Evolutionary conservation across 2,329 filamentous ascomycete species (phyloP).

Genomic region (Periconia macrospinosa): DNA sequence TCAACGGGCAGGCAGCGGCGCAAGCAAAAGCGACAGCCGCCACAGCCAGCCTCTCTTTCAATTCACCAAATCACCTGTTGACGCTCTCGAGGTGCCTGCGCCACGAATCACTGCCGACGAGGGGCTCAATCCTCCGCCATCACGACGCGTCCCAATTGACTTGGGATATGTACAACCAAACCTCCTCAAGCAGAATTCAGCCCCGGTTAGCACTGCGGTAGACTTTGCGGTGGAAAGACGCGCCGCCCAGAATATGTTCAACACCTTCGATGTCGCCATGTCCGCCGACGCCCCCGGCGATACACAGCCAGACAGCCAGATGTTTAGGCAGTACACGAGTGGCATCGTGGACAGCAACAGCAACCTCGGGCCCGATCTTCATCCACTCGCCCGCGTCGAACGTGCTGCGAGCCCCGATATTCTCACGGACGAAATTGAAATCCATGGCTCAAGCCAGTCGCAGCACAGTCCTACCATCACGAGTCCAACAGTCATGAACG

Average conservation of each 20-base stretch:
- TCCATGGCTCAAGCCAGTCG: conserved; percentile 30
- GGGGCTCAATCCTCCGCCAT: conserved; percentile 16
- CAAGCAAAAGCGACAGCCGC: not conserved
- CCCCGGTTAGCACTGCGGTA: conserved; percentile 25
- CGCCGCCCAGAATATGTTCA: conserved; percentile 27
- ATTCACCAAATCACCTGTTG: conserved; percentile 30
- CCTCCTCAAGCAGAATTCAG: conserved; percentile 32
- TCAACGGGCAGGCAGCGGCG: conserved; percentile 32
- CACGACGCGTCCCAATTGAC: conserved; percentile 31
- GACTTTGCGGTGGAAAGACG: conserved; percentile 18
- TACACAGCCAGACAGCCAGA: conserved; percentile 52
- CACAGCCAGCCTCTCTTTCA: conserved; percentile 13
- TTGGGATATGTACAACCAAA: conserved; percentile 34
- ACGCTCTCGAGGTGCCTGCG: conserved; percentile 11
- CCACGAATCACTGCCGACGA: conserved; percentile 11
- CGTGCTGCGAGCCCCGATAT: conserved; percentile 17
- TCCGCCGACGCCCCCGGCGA: conserved; percentile 41
- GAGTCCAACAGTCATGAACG: conserved; percentile 32
- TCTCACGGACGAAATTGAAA: conserved; percentile 21
- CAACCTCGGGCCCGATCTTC: conserved; percentile 7
- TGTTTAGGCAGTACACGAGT: conserved; percentile 46
- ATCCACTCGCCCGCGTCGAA: conserved; percentile 16
- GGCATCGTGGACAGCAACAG: conserved; percentile 20
- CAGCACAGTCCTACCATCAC: conserved; percentile 25
- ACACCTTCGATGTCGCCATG: conserved; percentile 43